A percentile compares a stretch with the other conserved stretches of the same genome.
Evolutionary conservation across 495 filamentous ascomycete species (phyloP).

Genomic region (Pseudevernia furfuracea): DNA sequence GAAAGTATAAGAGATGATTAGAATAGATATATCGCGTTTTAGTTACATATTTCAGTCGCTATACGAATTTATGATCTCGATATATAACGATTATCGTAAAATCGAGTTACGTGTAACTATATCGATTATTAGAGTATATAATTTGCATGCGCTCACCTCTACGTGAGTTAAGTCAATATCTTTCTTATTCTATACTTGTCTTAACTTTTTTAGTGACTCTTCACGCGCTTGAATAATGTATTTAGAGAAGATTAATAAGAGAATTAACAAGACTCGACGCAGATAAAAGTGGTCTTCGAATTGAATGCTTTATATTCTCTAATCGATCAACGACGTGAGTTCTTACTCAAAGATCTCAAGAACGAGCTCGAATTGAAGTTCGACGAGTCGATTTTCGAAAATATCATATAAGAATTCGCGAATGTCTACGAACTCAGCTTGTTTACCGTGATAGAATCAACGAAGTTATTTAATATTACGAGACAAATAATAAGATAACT

Average conservation of each 20-base stretch:
- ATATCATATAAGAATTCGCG: too few relatives aligned
- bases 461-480: too few relatives aligned
- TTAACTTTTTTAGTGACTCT: not conserved
- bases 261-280: not conserved
- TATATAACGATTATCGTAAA: not conserved
- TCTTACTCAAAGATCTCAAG: conserved; percentile 1
- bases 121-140: not conserved
- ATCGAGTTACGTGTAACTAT: not conserved
- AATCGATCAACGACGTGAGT: not conserved
- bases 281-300: not conserved
- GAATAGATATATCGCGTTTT: conserved; percentile 4
- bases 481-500: too few relatives aligned
- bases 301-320: conserved; percentile 4
- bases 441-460: too few relatives aligned
- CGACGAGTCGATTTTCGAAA: not conserved
- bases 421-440: too few relatives aligned
- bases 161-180: conserved; percentile 1
- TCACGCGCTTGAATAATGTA: not conserved
- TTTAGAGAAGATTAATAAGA: not conserved
- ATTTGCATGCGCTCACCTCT: not conserved
- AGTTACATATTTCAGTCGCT: not conserved
- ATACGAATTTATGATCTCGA: not conserved
- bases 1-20: not conserved
- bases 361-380: not conserved
- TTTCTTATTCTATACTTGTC: not conserved